Conservation (phyloP, 768 basidiomycete genomes). For the Tylopilus vinaceipallidus region DNA sequence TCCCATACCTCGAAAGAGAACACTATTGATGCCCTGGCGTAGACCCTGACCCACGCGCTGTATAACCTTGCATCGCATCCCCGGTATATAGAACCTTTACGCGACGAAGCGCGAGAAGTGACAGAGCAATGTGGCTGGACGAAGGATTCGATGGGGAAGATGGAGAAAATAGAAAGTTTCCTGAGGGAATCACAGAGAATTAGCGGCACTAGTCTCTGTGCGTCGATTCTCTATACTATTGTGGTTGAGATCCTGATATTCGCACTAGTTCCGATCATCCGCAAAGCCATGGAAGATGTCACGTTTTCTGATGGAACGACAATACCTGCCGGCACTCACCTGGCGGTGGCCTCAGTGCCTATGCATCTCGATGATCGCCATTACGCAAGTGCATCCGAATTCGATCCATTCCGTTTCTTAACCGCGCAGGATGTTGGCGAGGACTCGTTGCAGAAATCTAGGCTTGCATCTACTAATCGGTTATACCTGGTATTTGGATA, state of each 20-base stretch:
- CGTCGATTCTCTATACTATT: slow-evolving; percentile 5
- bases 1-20: neutral
- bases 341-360: slow-evolving; percentile 32
- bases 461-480: slow-evolving; percentile 30
- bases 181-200: slow-evolving; percentile 40
- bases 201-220: slow-evolving; percentile 34
- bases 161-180: slow-evolving; percentile 44
- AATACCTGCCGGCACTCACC: slow-evolving; percentile 38
- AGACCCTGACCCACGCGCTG: slow-evolving; percentile 39
- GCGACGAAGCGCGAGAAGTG: slow-evolving; percentile 38
- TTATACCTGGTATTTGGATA: slow-evolving; percentile 37
- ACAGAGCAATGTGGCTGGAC: slow-evolving; percentile 33
- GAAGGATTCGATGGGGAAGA: slow-evolving; percentile 31
- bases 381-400: slow-evolving; percentile 43
- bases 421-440: slow-evolving; percentile 24
- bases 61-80: slow-evolving; percentile 41
- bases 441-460: slow-evolving; percentile 24
- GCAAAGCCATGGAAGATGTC: slow-evolving; percentile 34
- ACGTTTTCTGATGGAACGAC: slow-evolving; percentile 36
- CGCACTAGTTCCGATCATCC: slow-evolving; percentile 29
- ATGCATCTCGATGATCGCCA: slow-evolving; percentile 39
- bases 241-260: slow-evolving; percentile 3
- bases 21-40: slow-evolving; percentile 4
- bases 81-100: slow-evolving; percentile 37
- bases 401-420: slow-evolving; percentile 42